These are phyloP conservation scores for Penicillium hordei DNA, from an alignment of 2,329 filamentous ascomycete species.

Conservation along the genomic window DNA sequence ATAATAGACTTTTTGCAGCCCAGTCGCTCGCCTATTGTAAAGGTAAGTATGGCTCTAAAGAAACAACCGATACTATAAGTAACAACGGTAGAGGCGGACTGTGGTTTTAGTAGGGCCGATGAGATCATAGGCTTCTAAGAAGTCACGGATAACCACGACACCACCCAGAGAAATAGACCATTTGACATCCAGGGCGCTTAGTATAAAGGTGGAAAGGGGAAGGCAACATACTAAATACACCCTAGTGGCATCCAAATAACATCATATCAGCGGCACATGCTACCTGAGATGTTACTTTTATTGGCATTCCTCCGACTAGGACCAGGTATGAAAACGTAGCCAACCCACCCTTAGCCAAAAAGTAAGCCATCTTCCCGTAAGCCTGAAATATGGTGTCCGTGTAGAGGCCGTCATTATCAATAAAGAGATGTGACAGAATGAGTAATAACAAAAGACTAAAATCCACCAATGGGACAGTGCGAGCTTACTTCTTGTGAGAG, in stretches of 20 bases:
- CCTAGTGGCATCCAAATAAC: slow-evolving; percentile 51
- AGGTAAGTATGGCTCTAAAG: slow-evolving; percentile 53
- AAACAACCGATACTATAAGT: too few relatives aligned
- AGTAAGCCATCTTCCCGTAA: slow-evolving; percentile 3
- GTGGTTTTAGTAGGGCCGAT: slow-evolving; percentile 36
- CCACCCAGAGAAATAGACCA: slow-evolving; percentile 40
- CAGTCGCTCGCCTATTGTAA: slow-evolving; percentile 49
- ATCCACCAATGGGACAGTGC: too few relatives aligned
- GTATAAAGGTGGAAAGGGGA: too few relatives aligned
- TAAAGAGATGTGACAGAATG: too few relatives aligned
- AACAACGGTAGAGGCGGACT: too few relatives aligned
- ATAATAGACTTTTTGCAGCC: slow-evolving; percentile 51
- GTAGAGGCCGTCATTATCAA: too few relatives aligned
- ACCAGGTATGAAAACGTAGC: background rate
- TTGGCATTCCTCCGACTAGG: background rate
- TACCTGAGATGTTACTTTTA: background rate
- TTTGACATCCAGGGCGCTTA: background rate
- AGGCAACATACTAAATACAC: slow-evolving; percentile 50
- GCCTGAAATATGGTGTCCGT: slow-evolving; percentile 1
- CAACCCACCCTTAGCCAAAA: slow-evolving; percentile 7
- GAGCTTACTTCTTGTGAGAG: too few relatives aligned
- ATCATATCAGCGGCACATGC: slow-evolving; percentile 44
- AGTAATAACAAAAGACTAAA: too few relatives aligned
- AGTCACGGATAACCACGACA: slow-evolving; percentile 56
- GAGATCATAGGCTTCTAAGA: slow-evolving; percentile 50